Evolutionary conservation across 257 asterid species (phyloP), one percentile per base, ranked within the genome.

Genomic region (Ocimum tenuiflorum): DNA sequence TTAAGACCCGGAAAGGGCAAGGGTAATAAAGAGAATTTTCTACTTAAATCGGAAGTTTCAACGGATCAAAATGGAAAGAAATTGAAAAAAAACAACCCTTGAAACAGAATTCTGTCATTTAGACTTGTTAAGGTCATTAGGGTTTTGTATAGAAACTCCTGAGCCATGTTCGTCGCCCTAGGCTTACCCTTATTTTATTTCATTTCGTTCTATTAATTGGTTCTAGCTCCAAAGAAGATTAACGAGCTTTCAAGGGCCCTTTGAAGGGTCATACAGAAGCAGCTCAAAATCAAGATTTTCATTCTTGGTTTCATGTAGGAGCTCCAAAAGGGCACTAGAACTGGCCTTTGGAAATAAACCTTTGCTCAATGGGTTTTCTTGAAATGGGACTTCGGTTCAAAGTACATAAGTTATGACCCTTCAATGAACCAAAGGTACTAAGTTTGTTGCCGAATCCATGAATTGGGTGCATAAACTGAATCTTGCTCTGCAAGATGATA

Each of bases 231-330:
- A n/a, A n/a, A n/a, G n/a, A n/a, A n/a, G n/a, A n/a, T n/a, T n/a
- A n/a, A n/a, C n/a, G n/a, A n/a, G n/a, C n/a, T n/a, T n/a, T n/a
- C 87, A 35, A 97, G 97, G 50, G 13, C 89, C 82, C 51, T 83
- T 86, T 0, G 95, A 83, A 69, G 85, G 83, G 77, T 94, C 96
- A 63, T 76, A 90, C 78, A 90, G 56, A 3, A 97, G 97, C 63
- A 90, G 99, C 63, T 90, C 99, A 71, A 94, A 88, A 14, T 94
- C 91, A 75, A 94, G 97, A 78, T 80, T 94, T 74, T 94, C 99
- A 69, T 85, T 86, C 76, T 88, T 94, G 70, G 83, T 83, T 81
- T 83, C 95, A 63, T 96, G 99, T 69, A 90, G 96, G 45, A 94
- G 92, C 82, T 94, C 96, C 75, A 88, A 71, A 46, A 90, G 88